phyloP scores from a whole-genome alignment of 2,329 filamentous ascomycete species.

The Hymenoscyphus fraxineus region DNA sequence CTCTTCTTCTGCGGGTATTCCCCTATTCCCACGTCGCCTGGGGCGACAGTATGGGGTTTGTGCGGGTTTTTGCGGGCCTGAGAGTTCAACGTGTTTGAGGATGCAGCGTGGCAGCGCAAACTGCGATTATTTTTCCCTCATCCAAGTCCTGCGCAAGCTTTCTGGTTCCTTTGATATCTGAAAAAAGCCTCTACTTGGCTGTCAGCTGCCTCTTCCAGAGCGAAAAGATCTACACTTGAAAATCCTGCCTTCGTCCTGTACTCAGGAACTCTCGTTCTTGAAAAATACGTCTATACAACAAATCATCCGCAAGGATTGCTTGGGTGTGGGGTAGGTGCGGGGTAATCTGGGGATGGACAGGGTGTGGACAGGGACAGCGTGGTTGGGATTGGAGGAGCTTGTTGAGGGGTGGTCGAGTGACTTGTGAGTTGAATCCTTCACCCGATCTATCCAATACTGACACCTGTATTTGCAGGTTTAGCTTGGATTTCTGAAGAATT shows the following conservation, averaged over 20 bases:
- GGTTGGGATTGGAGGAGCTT: conserved; percentile 1
- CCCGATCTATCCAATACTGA: background rate
- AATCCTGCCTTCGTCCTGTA: background rate
- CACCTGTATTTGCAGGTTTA: background rate
- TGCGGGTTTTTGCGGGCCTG: background rate
- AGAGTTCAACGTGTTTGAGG: background rate
- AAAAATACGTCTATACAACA: background rate
- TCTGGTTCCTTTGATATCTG: background rate
- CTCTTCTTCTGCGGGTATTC: background rate
- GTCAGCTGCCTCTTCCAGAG: background rate
- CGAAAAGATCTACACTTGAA: background rate
- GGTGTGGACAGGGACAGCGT: background rate
- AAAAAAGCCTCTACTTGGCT: background rate
- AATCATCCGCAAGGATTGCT: background rate
- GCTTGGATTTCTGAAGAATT: background rate
- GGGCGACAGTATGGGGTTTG: background rate
- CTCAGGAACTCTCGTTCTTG: background rate
- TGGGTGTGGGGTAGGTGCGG: background rate
- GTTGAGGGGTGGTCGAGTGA: background rate
- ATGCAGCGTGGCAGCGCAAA: background rate
- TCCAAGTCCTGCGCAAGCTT: background rate
- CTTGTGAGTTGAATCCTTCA: background rate
- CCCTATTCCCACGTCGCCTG: background rate
- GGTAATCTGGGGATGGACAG: background rate
- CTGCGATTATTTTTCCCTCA: background rate